Evolutionary conservation across 129 eudicot species (phyloP).

Genomic region (Mikania micrantha): DNA sequence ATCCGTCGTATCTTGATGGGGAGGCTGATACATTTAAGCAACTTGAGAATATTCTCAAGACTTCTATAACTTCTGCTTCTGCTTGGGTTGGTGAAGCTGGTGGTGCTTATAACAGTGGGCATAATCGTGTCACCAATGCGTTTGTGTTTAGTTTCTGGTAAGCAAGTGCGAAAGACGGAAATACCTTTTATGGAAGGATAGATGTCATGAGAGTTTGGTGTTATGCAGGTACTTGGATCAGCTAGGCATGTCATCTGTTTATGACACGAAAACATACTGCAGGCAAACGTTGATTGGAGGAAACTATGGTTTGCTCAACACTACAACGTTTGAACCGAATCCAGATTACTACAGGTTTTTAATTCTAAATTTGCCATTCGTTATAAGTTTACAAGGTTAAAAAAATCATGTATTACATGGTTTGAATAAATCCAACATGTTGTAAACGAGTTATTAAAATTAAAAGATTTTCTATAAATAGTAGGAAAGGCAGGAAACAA

Average conservation of each 20-base stretch:
- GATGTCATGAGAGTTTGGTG: background rate
- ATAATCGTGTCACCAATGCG: slow-evolving; percentile 61
- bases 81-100: slow-evolving; percentile 99
- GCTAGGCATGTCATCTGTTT: slow-evolving; percentile 70
- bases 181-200: background rate
- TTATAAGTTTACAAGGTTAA: background rate
- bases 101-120: slow-evolving; percentile 92
- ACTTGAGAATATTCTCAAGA: slow-evolving; percentile 48
- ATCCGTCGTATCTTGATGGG: slow-evolving; percentile 69
- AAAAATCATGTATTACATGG: too few relatives aligned
- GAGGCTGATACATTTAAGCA: slow-evolving; percentile 56
- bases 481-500: too few relatives aligned
- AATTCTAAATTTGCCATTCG: background rate
- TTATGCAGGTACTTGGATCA: slow-evolving; percentile 84
- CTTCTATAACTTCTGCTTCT: slow-evolving; percentile 42
- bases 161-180: slow-evolving; percentile 19
- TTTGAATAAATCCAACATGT: too few relatives aligned
- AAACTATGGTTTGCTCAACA: slow-evolving; percentile 90
- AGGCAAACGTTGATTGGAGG: slow-evolving; percentile 89
- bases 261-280: slow-evolving; percentile 73
- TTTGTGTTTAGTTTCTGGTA: slow-evolving; percentile 89
- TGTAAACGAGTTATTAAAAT: too few relatives aligned
- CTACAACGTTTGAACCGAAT: slow-evolving; percentile 69
- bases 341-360: slow-evolving; percentile 92
- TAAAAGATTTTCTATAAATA: too few relatives aligned